phyloP scores from a whole-genome alignment of 129 eudicot genomes.

The Calendula officinalis region DNA sequence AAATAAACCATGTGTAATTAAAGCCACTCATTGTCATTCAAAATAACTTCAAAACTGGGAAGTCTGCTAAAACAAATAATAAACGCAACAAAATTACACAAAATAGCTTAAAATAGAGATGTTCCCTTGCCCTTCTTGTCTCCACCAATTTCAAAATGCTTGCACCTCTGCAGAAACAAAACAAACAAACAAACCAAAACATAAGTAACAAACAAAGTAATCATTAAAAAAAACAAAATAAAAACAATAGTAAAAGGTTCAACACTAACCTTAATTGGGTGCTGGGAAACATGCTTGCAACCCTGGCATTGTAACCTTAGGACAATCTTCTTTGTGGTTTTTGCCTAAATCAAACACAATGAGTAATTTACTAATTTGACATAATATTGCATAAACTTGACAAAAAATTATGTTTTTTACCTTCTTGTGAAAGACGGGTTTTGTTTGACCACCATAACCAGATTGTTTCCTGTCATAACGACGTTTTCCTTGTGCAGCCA shows the following conservation, averaged over 20 bases:
- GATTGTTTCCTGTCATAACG: constrained; percentile 49
- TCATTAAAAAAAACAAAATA: neutral
- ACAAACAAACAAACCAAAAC: neutral
- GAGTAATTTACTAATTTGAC: neutral
- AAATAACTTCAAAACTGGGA: constrained; percentile 5
- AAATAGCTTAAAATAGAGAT: constrained; percentile 30
- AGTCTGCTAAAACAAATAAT: constrained; percentile 20
- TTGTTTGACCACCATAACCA: constrained; percentile 49
- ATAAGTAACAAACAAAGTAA: neutral
- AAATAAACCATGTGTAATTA: neutral
- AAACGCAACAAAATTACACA: constrained; percentile 18
- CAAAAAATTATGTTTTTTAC: constrained; percentile 3
- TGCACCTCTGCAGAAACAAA: constrained; percentile 34
- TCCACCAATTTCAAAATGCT: constrained; percentile 49
- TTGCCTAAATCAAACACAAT: constrained; percentile 26
- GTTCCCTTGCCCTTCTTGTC: constrained; percentile 49
- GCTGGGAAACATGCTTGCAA: constrained; percentile 45
- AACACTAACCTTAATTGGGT: constrained; percentile 34
- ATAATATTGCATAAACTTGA: neutral
- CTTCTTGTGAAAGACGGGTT: constrained; percentile 51
- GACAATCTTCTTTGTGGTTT: constrained; percentile 46
- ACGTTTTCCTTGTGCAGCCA: constrained; percentile 49
- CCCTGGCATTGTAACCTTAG: constrained; percentile 47
- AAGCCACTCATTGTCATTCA: constrained; percentile 15
- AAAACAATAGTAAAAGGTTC: neutral